Evolutionary conservation across 2,329 filamentous ascomycete genomes (phyloP), one percentile per base, ranked within the genome.

Genomic region (Cryphonectria carpinicola): DNA sequence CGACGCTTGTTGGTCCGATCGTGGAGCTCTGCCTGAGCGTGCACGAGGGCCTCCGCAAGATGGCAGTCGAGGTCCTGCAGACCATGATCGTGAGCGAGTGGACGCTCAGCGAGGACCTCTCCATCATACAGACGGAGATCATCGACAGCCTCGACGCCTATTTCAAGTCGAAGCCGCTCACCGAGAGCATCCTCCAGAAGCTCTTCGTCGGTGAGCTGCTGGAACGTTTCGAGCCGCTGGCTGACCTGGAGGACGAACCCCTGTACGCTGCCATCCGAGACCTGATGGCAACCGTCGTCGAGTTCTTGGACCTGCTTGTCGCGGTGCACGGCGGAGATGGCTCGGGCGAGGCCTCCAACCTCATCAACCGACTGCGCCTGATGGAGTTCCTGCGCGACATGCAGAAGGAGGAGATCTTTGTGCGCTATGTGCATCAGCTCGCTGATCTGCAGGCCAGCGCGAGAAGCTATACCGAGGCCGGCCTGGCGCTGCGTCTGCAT

Each of bases 51-150:
- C 84, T 99, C 70, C 89, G 96, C 72, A 90, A 89, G 73, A 96
- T 97, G 80, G 96, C 95, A 0, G 94, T 98, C 41, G 93, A 97
- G 79, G 93, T 99, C 28, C 82, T 99, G 73, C 94, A 97, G 79
- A 97, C 94, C 3, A 99, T 99, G 96, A 97, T 99, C 76, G 91
- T 98, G 75, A 97, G 95, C 81, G 96, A 99, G 81, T 99, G 96
- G 96, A 95, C 94, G 22, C 82, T 99, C 74, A 98, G 94, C 78
- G 93, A 97, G 78, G 95, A 98, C 78, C 83, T 99, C 64, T 92
- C 92, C 2, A 90, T 96, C 64, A 93, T 99, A 66, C 95, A 98
- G 80, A 96, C 94, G 2, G 96, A 98, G 80, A 95, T 98, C 84
- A 97, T 99, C 76, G 95, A 98, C 77, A 97, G 93, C 74, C 83